Base-by-base conservation (phyloP, 106 monocot species). In the Acorus calamus region DNA sequence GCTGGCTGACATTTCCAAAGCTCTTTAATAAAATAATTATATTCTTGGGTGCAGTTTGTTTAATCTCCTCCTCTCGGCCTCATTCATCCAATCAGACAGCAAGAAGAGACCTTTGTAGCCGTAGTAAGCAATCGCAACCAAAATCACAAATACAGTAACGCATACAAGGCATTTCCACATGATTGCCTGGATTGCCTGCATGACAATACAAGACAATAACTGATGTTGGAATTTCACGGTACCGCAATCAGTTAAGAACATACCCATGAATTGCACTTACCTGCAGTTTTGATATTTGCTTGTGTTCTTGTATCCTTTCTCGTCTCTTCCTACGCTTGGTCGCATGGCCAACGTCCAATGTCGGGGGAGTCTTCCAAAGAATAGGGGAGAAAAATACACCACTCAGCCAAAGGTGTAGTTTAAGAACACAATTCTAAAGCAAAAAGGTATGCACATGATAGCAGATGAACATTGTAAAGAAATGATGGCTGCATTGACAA, bases 41-140 rank as follows among this genome's bases (percentile, higher is more conserved):
- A 76, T 12, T 52, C 73, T 87, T 51, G 57, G 69, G 70, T 49
- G 68, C 56, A 78, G 66, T 53, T 66, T 76, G 41, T 52, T 63
- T 4, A 60, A 11, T 5, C 71, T 63, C 42, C 71, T 71, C 45
- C 63, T 66, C 11, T 89, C 89, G 8, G 81, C 72, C 59, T 89
- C 83, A 56, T 93, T 73, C 89, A 89, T 93, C 89, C 86, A 77
- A 60, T 93, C 89, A 4, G 93, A 93, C 7, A 93, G 80, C 78
- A 54, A 66, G 46, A 70, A 83, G 42, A 89, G 66, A n/a, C 86
- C 86, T 44, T 86, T 93, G 44, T 83, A 86, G 8, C 78, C 69
- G 58, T 75, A 80, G 76, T 81, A 83, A 6, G 62, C 11, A 52
- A 44, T 66, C 41, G 59, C 71, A 66, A 72, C 13, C 41, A 73